A percentile compares a stretch with the other conserved stretches of the same genome.
Conservation (phyloP, 2,329 filamentous ascomycete species). For the Ophiostoma piceae region DNA sequence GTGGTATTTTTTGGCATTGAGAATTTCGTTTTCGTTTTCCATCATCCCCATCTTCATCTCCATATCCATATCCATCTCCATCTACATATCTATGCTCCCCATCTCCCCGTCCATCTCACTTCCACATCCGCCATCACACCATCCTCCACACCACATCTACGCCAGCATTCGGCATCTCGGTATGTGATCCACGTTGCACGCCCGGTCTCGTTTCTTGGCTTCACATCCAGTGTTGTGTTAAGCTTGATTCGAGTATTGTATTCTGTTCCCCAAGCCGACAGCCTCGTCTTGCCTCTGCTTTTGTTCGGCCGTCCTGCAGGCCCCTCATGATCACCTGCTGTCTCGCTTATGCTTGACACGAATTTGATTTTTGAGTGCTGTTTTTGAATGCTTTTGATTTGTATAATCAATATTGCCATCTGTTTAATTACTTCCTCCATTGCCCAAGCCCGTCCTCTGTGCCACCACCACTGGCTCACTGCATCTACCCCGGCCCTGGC, state of each 20-base stretch:
- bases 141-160: not conserved
- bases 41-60: not conserved
- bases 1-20: not conserved
- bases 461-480: not conserved
- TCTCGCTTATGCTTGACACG: not conserved
- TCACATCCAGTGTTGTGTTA: not conserved
- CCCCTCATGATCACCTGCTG: not conserved
- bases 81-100: no score
- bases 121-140: not conserved
- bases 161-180: not conserved
- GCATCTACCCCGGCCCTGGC: constrained; percentile 7
- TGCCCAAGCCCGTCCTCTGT: not conserved
- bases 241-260: no score
- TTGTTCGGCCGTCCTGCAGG: no score
- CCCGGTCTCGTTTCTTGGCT: not conserved
- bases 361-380: no score
- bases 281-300: no score
- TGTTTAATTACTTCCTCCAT: not conserved
- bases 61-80: not conserved
- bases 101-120: not conserved
- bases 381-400: no score
- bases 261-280: no score
- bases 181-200: not conserved
- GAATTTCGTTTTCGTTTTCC: not conserved
- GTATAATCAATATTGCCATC: no score